Base-by-base conservation (phyloP, 345 rosid genomes). In the Toxicodendron radicans region DNA sequence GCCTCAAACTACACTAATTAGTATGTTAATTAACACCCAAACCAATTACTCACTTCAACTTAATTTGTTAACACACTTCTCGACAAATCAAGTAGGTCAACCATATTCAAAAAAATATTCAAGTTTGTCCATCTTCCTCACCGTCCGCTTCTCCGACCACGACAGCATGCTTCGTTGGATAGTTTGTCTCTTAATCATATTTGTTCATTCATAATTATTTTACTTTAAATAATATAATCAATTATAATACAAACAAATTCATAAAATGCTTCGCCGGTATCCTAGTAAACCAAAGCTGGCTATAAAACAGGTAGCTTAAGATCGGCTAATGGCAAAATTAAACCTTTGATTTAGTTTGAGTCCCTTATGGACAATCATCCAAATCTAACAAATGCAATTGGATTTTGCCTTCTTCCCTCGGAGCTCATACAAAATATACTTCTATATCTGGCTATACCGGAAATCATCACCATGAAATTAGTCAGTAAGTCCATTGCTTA, bases 341-440 rank as follows among this genome's bases (percentile, higher is more conserved):
- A 35, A 3, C 38, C 38, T 35, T n/a, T 35, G 6, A 35, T 35
- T 3, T 35, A 35, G 38, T 35, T 35, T 6, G 6, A 13, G 12
- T 12, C 30, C 11, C 10, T 38, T 21, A 60, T 64, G 38, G 71
- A 81, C 38, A 76, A 58, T 49, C 78, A 73, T 33, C 54, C 57
- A 49, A 69, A 43, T 74, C 57, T 59, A 43, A 66, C 83, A 0
- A 73, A 73, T 12, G 23, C 81, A 11, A 67, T 91, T 7, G 92
- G 93, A 16, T 87, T 93, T 20, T 88, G 89, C 84, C 93, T 88
- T 59, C 98, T 93, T 48, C 97, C 98, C 1, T 83, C 88, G 0
- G 97, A 89, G 43, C 90, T 93, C 77, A 89, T 87, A 43, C 92
- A 86, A n/a, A 82, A 66, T 84, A 91, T 91, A 52, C 84, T 93